Conservation (phyloP, 1,284 basidiomycete genomes). For the Cystobasidium slooffiae region DNA sequence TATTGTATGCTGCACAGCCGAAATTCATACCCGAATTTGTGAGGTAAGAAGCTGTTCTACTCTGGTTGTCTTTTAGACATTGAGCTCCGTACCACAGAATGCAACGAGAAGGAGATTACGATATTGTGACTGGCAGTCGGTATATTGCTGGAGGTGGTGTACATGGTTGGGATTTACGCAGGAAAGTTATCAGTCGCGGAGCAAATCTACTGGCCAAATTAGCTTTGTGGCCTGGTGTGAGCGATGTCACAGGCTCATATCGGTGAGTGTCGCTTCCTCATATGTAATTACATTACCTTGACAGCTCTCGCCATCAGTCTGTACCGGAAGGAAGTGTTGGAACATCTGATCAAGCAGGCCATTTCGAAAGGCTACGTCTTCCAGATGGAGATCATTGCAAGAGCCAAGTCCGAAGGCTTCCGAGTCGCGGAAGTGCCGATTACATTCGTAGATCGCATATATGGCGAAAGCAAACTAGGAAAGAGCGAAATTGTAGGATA, state of each 20-base stretch:
- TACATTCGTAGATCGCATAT: slow-evolving; percentile 89
- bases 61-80: slow-evolving; percentile 7
- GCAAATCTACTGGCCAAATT: slow-evolving; percentile 85
- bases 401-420: slow-evolving; percentile 79
- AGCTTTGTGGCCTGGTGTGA: slow-evolving; percentile 78
- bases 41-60: slow-evolving; percentile 60
- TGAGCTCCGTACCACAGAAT: slow-evolving; percentile 60
- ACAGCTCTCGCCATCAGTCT: slow-evolving; percentile 61
- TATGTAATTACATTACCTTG: neutral
- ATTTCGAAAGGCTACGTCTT: slow-evolving; percentile 90
- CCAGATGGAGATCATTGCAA: slow-evolving; percentile 97
- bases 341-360: slow-evolving; percentile 78
- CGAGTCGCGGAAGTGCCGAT: slow-evolving; percentile 87
- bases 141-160: slow-evolving; percentile 74
- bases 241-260: slow-evolving; percentile 84
- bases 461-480: slow-evolving; percentile 87
- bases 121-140: slow-evolving; percentile 91
- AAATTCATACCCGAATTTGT: slow-evolving; percentile 90
- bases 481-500: slow-evolving; percentile 88
- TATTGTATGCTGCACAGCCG: slow-evolving; percentile 62
- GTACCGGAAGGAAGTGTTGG: slow-evolving; percentile 75
- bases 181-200: slow-evolving; percentile 81
- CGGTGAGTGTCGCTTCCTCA: slow-evolving; percentile 61
- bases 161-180: slow-evolving; percentile 84
- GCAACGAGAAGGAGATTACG: slow-evolving; percentile 77